Evolutionary conservation across 75 land plant species (phyloP).

Genomic region (Pinus albicaulis): DNA sequence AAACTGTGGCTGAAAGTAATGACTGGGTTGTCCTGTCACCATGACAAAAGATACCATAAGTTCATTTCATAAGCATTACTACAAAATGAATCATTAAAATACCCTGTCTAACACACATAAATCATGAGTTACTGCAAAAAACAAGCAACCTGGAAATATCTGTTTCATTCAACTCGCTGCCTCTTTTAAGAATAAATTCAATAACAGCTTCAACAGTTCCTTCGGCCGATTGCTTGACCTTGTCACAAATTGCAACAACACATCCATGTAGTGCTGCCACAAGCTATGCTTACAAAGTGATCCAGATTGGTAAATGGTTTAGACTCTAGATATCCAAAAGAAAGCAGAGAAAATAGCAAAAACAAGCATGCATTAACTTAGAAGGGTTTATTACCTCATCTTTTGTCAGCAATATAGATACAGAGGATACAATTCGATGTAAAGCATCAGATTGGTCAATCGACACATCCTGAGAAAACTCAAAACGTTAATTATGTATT

Average conservation of each 20-base stretch:
- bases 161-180: conserved; percentile 67
- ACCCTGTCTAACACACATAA: not conserved
- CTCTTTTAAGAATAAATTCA: conserved; percentile 77
- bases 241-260: conserved; percentile 84
- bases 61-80: not conserved
- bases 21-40: conserved; percentile 85
- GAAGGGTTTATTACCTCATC: conserved; percentile 63
- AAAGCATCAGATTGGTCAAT: conserved; percentile 84
- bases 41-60: not conserved
- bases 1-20: conserved; percentile 67
- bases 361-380: not conserved
- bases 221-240: conserved; percentile 77
- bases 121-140: not conserved
- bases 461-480: conserved; percentile 61
- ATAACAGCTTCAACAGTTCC: conserved; percentile 79
- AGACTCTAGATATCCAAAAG: not conserved
- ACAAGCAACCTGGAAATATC: conserved; percentile 81
- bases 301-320: not conserved
- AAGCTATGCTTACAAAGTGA: conserved; percentile 44
- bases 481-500: not conserved
- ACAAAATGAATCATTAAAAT: not conserved
- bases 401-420: conserved; percentile 64
- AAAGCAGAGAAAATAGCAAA: not conserved
- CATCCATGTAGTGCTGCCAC: conserved; percentile 70
- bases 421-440: conserved; percentile 70